These are phyloP conservation scores for Oryza brachyantha DNA, from an alignment of 176 grass and related monocot genomes.

Conservation along the genomic window DNA sequence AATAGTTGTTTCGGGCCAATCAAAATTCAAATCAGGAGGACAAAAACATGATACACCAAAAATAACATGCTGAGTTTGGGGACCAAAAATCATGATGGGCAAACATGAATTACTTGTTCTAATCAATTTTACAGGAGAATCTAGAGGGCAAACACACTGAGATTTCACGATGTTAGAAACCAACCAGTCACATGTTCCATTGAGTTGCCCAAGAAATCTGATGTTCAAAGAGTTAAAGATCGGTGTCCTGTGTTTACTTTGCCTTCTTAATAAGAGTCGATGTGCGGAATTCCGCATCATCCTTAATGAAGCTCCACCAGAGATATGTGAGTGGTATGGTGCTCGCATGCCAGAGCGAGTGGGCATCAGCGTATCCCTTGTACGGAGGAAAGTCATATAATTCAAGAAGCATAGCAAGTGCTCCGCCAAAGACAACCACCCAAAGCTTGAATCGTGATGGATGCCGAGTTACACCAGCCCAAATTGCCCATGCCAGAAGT, in stretches of 20 bases:
- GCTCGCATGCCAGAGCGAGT: slow-evolving; percentile 52
- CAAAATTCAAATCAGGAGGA: neutral
- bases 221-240: slow-evolving; percentile 31
- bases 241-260: neutral
- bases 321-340: slow-evolving; percentile 43
- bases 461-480: slow-evolving; percentile 60
- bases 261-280: slow-evolving; percentile 43
- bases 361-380: slow-evolving; percentile 74
- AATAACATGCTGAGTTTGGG: slow-evolving; percentile 12
- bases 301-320: slow-evolving; percentile 52
- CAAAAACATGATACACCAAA: neutral
- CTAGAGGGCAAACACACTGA: neutral
- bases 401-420: slow-evolving; percentile 75
- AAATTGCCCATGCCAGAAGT: slow-evolving; percentile 80
- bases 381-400: slow-evolving; percentile 77
- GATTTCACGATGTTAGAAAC: neutral
- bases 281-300: slow-evolving; percentile 42
- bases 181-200: slow-evolving; percentile 7
- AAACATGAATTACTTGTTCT: neutral
- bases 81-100: neutral
- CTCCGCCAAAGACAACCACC: slow-evolving; percentile 56
- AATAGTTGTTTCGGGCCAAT: neutral
- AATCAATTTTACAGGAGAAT: slow-evolving; percentile 9
- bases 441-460: slow-evolving; percentile 75
- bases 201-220: slow-evolving; percentile 36